Percentiles rank a stretch among this genome's conserved stretches.
phyloP scores from a whole-genome alignment of 2,329 filamentous ascomycete genomes.

The Clarireedia homoeocarpa region DNA sequence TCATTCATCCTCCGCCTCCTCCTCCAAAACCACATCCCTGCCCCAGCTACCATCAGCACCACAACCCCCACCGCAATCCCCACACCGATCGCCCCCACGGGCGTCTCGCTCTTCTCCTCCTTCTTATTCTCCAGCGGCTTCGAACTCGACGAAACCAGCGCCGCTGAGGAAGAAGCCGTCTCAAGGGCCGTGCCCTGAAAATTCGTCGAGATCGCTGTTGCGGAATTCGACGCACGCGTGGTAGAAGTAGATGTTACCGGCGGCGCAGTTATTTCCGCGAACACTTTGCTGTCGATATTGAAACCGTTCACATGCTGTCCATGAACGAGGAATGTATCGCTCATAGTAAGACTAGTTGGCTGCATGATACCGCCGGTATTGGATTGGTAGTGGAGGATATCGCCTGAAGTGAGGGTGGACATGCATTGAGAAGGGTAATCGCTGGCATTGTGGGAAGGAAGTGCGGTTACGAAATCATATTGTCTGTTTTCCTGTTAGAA shows the following conservation, averaged over 20 bases:
- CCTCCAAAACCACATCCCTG: neutral
- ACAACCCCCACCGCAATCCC: too few relatives aligned
- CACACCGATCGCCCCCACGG: too few relatives aligned
- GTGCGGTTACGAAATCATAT: neutral
- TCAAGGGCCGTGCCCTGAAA: neutral
- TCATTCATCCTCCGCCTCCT: neutral
- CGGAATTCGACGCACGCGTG: too few relatives aligned
- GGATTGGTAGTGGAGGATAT: slow-evolving; percentile 1
- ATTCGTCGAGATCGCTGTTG: too few relatives aligned
- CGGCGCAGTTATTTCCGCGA: neutral
- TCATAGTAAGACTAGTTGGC: neutral
- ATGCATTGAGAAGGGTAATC: slow-evolving; percentile 5
- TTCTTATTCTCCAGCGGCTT: neutral
- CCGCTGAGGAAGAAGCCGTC: neutral
- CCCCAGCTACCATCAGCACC: too few relatives aligned
- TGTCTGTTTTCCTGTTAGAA: neutral
- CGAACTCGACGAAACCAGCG: neutral
- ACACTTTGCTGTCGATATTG: slow-evolving; percentile 3
- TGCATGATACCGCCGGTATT: neutral
- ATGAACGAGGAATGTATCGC: neutral
- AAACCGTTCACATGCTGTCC: slow-evolving; percentile 6
- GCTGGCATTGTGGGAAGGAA: neutral
- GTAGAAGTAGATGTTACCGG: neutral
- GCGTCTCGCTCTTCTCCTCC: neutral
- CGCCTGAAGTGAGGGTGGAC: slow-evolving; percentile 1